These are phyloP conservation scores for Sugiyamaella xylanicola DNA, from an alignment of 1,139 yeast genomes.

Conservation along the genomic window DNA sequence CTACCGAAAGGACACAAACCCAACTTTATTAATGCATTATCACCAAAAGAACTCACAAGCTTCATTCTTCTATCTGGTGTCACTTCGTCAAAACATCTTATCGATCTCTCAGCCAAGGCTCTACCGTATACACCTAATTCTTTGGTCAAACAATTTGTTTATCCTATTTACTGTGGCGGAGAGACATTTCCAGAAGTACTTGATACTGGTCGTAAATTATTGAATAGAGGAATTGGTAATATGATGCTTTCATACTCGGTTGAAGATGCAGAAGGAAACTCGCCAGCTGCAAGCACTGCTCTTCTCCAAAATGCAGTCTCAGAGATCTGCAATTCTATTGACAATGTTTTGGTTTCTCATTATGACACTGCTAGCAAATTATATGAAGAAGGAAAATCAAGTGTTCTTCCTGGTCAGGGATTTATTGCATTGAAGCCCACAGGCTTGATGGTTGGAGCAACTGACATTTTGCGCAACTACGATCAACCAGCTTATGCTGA, in stretches of 20 bases:
- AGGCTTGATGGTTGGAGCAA: slow-evolving; percentile 79
- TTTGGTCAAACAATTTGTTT: slow-evolving; percentile 70
- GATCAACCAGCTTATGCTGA: slow-evolving; percentile 54
- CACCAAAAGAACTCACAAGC: slow-evolving; percentile 33
- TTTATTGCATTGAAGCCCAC: slow-evolving; percentile 86
- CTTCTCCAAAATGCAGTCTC: slow-evolving; percentile 65
- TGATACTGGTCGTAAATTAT: slow-evolving; percentile 66
- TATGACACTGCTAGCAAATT: slow-evolving; percentile 48
- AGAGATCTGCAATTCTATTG: slow-evolving; percentile 64
- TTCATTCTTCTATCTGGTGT: slow-evolving; percentile 40
- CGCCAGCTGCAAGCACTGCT: slow-evolving; percentile 43
- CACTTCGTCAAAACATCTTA: slow-evolving; percentile 40
- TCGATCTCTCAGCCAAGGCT: slow-evolving; percentile 39
- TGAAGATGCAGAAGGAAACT: slow-evolving; percentile 85
- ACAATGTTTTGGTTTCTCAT: slow-evolving; percentile 73
- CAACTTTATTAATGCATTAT: slow-evolving; percentile 30
- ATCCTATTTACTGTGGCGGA: slow-evolving; percentile 90
- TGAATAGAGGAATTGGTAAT: slow-evolving; percentile 77
- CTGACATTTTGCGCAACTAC: slow-evolving; percentile 67
- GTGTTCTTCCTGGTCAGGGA: slow-evolving; percentile 41
- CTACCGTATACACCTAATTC: slow-evolving; percentile 60
- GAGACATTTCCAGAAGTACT: slow-evolving; percentile 71
- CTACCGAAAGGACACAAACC: slow-evolving; percentile 16
- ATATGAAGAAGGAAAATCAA: slow-evolving; percentile 53
- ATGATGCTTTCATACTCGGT: slow-evolving; percentile 94